A percentile compares a stretch with the other conserved stretches of the same genome.
These are phyloP conservation scores for Exophiala lecanii-corni DNA, from an alignment of 2,329 filamentous ascomycete genomes.

Conservation along the genomic window DNA sequence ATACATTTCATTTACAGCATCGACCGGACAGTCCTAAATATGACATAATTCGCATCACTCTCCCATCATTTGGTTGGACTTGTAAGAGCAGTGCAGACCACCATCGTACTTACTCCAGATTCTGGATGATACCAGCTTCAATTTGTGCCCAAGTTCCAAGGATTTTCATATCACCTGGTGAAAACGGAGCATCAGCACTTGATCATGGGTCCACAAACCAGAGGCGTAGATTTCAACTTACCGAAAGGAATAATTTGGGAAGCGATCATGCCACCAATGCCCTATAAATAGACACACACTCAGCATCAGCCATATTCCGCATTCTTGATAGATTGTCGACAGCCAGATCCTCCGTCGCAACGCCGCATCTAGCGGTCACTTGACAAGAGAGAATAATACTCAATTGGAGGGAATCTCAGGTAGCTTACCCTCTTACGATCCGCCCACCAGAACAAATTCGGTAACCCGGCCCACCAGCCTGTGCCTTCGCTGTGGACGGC, in stretches of 20 bases:
- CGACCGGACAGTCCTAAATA: too few relatives aligned
- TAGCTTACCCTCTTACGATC: constrained; percentile 52
- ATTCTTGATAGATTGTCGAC: too few relatives aligned
- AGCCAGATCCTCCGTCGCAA: too few relatives aligned
- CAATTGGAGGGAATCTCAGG: constrained; percentile 4
- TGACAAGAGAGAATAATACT: too few relatives aligned
- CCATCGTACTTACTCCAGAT: constrained; percentile 8
- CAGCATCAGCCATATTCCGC: too few relatives aligned
- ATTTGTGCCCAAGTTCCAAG: constrained; percentile 25
- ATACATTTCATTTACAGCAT: too few relatives aligned
- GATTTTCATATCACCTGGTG: constrained; percentile 23
- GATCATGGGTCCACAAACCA: not conserved
- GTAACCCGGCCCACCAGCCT: constrained; percentile 55
- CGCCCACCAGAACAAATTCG: constrained; percentile 61
- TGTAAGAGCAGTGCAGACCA: too few relatives aligned
- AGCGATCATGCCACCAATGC: constrained; percentile 26
- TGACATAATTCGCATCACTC: too few relatives aligned
- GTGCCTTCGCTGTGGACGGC: constrained; percentile 52
- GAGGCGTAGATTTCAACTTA: constrained; percentile 1
- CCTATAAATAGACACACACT: constrained; percentile 18
- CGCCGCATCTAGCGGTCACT: too few relatives aligned
- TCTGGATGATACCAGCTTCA: constrained; percentile 22
- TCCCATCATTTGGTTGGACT: too few relatives aligned
- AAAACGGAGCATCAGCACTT: not conserved
- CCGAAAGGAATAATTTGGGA: constrained; percentile 27